Evolutionary conservation across 129 eudicot genomes (phyloP), one percentile per base, ranked within the genome.

Genomic region (carrot (Daucus carota)): DNA sequence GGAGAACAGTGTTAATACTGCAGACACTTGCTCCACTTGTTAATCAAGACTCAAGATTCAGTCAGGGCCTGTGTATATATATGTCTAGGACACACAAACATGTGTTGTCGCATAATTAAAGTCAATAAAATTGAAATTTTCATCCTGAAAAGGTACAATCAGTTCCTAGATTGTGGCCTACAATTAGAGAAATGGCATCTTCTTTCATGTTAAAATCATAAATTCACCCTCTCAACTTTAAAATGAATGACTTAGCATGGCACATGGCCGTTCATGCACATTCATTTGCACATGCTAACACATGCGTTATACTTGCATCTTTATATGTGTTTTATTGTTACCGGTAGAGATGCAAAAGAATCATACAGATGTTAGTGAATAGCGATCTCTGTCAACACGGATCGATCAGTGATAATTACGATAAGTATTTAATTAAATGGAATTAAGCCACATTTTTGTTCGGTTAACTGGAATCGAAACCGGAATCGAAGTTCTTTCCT

Each of bases 271-370:
- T 62, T 28, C 68, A 62, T 62, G 68, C 68, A 18, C 3, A 12
- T 28, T 62, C 36, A 62, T 28, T 62, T 62, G 36, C 68, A 62
- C 68, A 60, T 60, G 68, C 34, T 60, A 11, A 60, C 68, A 60
- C 36, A 62, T 62, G 68, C 33, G 3, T 4, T 40, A 40, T 40
- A 2, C 40, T 36, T 36, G 3, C 40, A 36, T 36, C 40, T 36
- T 36, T 36, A 36, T 40, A 40, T 40, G 43, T 40, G 43, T 6
- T 0, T 5, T 0, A 40, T 9, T 40, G 8, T 40, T 40, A 40
- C 43, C 41, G 8, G 43, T 40, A 40, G 8, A 40, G 43, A 40
- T 40, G 43, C 7, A 5, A 9, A 40, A 0, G 43, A 6, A 40
- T 0, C 43, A 6, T 3, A 38, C 3, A 6, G 3, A 6, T 2